phyloP scores from a whole-genome alignment of 768 basidiomycete species.

The Tulasnella sp. region DNA sequence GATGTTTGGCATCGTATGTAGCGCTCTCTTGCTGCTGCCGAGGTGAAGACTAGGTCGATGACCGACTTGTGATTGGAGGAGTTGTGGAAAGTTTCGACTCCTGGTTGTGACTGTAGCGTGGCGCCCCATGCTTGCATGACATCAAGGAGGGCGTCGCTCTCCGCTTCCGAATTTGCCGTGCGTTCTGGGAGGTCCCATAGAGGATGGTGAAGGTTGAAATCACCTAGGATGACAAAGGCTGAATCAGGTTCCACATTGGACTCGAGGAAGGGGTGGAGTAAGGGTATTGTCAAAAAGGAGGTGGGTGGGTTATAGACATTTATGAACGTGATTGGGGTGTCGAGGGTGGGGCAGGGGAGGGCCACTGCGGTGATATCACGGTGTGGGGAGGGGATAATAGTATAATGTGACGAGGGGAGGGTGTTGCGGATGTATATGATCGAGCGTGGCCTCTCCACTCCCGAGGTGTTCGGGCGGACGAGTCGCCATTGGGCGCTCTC shows the following conservation, averaged over 20 bases:
- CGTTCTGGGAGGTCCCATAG: constrained; percentile 24
- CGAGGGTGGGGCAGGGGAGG: constrained; percentile 11
- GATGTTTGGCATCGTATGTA: constrained; percentile 19
- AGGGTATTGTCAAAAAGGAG: constrained; percentile 20
- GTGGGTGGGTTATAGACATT: constrained; percentile 25
- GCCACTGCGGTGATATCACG: constrained; percentile 2
- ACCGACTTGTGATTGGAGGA: constrained; percentile 16
- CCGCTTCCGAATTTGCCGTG: not conserved
- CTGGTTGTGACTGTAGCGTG: constrained; percentile 23
- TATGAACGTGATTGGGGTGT: constrained; percentile 19
- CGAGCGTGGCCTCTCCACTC: not conserved
- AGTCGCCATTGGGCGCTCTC: not conserved
- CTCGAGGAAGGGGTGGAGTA: not conserved
- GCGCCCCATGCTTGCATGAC: not conserved
- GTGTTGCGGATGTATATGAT: not conserved
- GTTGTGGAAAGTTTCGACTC: constrained; percentile 20
- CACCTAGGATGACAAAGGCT: constrained; percentile 15
- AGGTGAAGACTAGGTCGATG: constrained; percentile 23
- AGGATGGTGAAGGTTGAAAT: constrained; percentile 25
- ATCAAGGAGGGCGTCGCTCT: constrained; percentile 1
- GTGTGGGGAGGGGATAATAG: not conserved
- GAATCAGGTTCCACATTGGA: not conserved
- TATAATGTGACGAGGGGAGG: not conserved
- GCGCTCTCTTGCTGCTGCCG: not conserved
- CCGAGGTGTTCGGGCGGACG: not conserved